Conservation (phyloP, 2,329 filamentous ascomycete species). For the Fusarium miscanthi region DNA sequence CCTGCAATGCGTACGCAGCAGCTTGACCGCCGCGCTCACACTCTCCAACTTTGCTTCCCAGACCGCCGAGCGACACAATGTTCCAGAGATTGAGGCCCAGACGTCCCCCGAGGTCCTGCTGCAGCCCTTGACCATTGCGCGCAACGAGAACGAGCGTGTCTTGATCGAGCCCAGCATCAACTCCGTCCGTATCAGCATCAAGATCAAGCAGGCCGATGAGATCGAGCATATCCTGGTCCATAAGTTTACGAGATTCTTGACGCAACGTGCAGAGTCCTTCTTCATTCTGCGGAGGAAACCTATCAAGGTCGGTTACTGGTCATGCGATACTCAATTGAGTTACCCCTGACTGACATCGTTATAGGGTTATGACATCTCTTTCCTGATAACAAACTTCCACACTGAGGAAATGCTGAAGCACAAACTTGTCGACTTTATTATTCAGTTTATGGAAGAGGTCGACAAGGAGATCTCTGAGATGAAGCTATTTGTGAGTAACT, state of each 20-base stretch:
- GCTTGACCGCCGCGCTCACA: conserved; percentile 91
- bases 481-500: conserved; percentile 93
- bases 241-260: conserved; percentile 97
- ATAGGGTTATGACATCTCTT: conserved; percentile 97
- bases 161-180: conserved; percentile 97
- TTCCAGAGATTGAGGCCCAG: conserved; percentile 94
- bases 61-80: conserved; percentile 95
- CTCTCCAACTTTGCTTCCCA: conserved; percentile 95
- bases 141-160: conserved; percentile 97
- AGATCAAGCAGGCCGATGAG: conserved; percentile 99
- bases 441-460: conserved; percentile 99
- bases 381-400: conserved; percentile 98
- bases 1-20: conserved; percentile 94
- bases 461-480: conserved; percentile 99
- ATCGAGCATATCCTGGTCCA: conserved; percentile 98
- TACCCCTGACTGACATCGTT: conserved; percentile 37
- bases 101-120: conserved; percentile 94
- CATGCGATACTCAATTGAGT: not conserved
- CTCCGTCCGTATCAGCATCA: conserved; percentile 95
- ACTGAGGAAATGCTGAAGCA: conserved; percentile 99
- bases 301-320: conserved; percentile 75
- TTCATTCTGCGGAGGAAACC: conserved; percentile 96
- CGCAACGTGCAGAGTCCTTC: conserved; percentile 83
- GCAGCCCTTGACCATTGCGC: conserved; percentile 88
- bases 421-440: conserved; percentile 98